Evolutionary conservation across 2,329 filamentous ascomycete genomes (phyloP).

Genomic region (Metarhizium album): DNA sequence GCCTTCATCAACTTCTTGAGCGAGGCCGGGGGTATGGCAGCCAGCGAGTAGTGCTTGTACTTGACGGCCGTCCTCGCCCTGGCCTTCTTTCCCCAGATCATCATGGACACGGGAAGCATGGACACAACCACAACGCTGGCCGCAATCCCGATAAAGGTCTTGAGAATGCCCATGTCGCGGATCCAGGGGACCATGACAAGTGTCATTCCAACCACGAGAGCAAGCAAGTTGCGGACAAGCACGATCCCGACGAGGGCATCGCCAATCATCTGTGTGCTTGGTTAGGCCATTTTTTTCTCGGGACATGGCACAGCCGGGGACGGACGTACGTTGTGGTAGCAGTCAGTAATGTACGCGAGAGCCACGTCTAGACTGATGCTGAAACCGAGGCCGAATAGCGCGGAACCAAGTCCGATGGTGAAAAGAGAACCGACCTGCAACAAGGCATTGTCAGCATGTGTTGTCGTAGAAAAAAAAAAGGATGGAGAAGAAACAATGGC

Average conservation of each 20-base stretch:
- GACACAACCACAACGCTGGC: slow-evolving; percentile 7
- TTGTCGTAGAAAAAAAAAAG: background rate
- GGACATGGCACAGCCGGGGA: too few species aligned
- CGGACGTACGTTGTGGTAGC: slow-evolving; percentile 22
- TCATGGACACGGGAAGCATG: slow-evolving; percentile 10
- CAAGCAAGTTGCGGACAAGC: slow-evolving; percentile 14
- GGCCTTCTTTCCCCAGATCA: slow-evolving; percentile 14
- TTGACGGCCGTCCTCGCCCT: slow-evolving; percentile 1
- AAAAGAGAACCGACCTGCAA: background rate
- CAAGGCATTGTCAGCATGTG: background rate
- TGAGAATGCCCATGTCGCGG: slow-evolving; percentile 11
- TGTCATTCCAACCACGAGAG: slow-evolving; percentile 10
- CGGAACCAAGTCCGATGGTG: slow-evolving; percentile 22
- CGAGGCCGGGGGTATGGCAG: background rate
- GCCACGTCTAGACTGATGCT: slow-evolving; percentile 20
- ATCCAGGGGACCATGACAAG: slow-evolving; percentile 15
- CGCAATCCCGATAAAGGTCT: slow-evolving; percentile 11
- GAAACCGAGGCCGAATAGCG: slow-evolving; percentile 13
- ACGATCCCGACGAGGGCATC: slow-evolving; percentile 13
- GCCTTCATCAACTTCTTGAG: background rate
- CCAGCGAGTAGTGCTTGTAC: slow-evolving; percentile 5
- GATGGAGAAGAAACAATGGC: too few species aligned
- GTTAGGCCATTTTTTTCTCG: background rate
- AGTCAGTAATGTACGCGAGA: slow-evolving; percentile 27
- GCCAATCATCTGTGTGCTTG: slow-evolving; percentile 9